A percentile compares a stretch with the other conserved stretches of the same genome.
Conservation (phyloP, 1,284 basidiomycete species). For the Fomitopsis palustris region DNA sequence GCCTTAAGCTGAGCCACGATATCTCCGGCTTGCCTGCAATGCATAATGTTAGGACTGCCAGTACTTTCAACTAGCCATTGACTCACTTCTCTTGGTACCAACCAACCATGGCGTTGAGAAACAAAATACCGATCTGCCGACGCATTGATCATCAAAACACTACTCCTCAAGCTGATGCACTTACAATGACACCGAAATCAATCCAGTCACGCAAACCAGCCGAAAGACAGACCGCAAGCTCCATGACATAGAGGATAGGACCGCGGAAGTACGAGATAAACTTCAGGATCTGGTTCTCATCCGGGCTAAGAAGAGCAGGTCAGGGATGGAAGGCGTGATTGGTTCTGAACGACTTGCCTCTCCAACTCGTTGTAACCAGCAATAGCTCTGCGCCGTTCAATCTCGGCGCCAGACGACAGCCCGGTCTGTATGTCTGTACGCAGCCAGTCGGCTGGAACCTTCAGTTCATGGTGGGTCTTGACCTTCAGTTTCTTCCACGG, state of each 20-base stretch:
- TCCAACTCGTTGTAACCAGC: constrained; percentile 6
- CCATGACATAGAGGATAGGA: constrained; percentile 12
- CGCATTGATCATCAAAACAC: background rate
- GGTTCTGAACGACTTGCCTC: background rate
- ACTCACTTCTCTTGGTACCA: constrained; percentile 11
- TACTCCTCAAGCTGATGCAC: background rate
- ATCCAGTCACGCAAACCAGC: constrained; percentile 11
- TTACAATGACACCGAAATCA: constrained; percentile 11
- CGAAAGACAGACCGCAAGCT: constrained; percentile 8
- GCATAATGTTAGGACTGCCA: background rate
- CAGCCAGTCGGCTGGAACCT: constrained; percentile 8
- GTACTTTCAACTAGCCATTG: too few relatives aligned
- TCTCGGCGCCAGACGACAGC: constrained; percentile 3
- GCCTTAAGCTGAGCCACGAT: constrained; percentile 11
- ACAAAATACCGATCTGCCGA: constrained; percentile 9
- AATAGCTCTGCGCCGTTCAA: constrained; percentile 1
- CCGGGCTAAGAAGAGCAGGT: background rate
- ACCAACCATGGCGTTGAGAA: constrained; percentile 9
- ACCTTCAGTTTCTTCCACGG: constrained; percentile 8
- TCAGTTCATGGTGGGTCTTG: background rate
- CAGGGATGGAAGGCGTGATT: background rate
- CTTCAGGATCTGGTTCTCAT: constrained; percentile 11
- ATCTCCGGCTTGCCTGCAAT: constrained; percentile 8
- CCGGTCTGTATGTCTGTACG: constrained; percentile 5
- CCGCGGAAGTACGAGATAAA: constrained; percentile 12